A percentile compares a stretch with the other conserved stretches of the same genome.
phyloP scores from a whole-genome alignment of 352 stramenopile genomes.

The Globisporangium sylvaticum region DNA sequence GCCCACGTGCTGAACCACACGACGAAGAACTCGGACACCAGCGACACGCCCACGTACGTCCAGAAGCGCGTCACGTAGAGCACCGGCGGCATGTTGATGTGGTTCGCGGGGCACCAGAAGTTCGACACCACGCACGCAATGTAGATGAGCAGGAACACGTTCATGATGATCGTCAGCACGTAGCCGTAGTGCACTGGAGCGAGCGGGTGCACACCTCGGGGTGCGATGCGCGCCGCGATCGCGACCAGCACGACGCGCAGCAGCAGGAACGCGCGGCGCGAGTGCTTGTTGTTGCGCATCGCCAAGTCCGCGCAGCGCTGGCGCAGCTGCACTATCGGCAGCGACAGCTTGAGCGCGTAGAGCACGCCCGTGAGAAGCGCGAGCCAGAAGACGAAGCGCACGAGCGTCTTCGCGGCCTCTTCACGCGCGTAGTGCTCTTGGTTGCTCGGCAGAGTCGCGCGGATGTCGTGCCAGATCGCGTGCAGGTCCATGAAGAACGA shows the following conservation, averaged over 20 bases:
- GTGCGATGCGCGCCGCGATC: constrained; percentile 53
- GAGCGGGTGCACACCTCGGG: constrained; percentile 60
- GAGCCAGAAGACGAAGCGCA: constrained; percentile 50
- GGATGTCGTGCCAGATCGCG: constrained; percentile 82
- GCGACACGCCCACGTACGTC: constrained; percentile 47
- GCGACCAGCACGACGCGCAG: constrained; percentile 59
- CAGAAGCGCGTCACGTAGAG: constrained; percentile 73
- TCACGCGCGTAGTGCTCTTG: constrained; percentile 71
- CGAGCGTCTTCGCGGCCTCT: constrained; percentile 62
- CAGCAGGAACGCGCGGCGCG: constrained; percentile 41
- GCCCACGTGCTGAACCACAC: constrained; percentile 81
- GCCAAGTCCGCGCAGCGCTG: constrained; percentile 54
- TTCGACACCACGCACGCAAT: constrained; percentile 73
- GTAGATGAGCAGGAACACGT: constrained; percentile 77
- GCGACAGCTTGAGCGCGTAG: constrained; percentile 56
- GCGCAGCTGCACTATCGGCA: constrained; percentile 59
- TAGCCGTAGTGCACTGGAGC: constrained; percentile 74
- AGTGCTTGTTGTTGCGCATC: constrained; percentile 49
- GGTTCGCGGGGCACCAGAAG: constrained; percentile 56
- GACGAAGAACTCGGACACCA: constrained; percentile 53
- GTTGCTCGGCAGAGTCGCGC: constrained; percentile 55
- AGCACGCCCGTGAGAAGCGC: constrained; percentile 56
- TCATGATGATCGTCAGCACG: constrained; percentile 71
- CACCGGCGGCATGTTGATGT: constrained; percentile 63
- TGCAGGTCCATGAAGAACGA: constrained; percentile 80